Base-by-base conservation (phyloP, 345 rosid species). In the Hibiscus syriacus region DNA sequence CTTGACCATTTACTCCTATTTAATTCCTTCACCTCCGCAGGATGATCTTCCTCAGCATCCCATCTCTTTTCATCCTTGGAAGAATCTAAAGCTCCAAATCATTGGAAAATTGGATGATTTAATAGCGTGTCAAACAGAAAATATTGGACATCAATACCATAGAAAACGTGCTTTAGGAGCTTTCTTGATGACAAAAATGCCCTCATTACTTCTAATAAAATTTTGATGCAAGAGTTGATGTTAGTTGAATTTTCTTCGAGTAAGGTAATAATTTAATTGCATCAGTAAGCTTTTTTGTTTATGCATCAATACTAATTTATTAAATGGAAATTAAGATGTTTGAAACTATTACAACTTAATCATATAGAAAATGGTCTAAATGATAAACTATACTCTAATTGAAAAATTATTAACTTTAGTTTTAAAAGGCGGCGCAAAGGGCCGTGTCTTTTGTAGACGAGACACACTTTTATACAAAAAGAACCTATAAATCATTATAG, bases 1-100 rank as follows among this genome's bases (percentile, higher is more conserved):
- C 81, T 79, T 29, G 91, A 93, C 98, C 98, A 93, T 81, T 90
- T 93, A 72, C 97, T 87, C 86, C 79, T 75, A 67, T 87, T 87
- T 67, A 90, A 70, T 49, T 81, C 92, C 73, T 86, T 87, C 69
- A 89, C 85, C 72, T 65, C 83, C 10, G 67, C 34, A 64, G 70
- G 70, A 55, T 76, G 66, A 73, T 78, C 85, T 39, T 73, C 76
- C 73, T 87, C 88, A 54, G 67, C 20, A 56, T 29, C 39, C 23
- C 41, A 79, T 74, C 73, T 78, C 73, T 76, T 79, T 60, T 66
- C 79, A 30, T 45, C 79, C 66, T 53, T 72, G 64, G 68, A 50
- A 68, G 72, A 67, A 71, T 66, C 87, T 86, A 71, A 71, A 66
- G 55, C 4, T 60, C 38, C 52, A 67, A 14, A 66, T 23, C 22